Evolutionary conservation across 2,329 filamentous ascomycete species (phyloP).

Genomic region (Botryotinia globosa): DNA sequence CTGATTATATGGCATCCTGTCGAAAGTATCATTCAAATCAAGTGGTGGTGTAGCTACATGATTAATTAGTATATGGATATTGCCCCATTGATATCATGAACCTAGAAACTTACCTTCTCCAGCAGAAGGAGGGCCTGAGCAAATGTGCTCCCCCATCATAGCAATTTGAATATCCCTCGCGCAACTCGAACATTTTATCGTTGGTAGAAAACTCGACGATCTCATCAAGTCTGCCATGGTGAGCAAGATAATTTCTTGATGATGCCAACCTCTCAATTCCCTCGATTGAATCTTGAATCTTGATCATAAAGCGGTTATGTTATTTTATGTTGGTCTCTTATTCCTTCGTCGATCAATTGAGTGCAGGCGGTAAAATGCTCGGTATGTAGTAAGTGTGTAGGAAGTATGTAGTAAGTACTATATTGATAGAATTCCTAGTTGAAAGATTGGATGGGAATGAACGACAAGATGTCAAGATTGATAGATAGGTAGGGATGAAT

Average conservation of each 20-base stretch:
- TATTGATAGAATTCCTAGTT: background rate
- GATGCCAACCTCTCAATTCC: slow-evolving; percentile 2
- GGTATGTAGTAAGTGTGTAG: too few relatives aligned
- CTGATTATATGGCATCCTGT: slow-evolving; percentile 29
- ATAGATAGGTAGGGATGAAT: background rate
- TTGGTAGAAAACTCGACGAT: slow-evolving; percentile 70
- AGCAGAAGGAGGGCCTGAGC: slow-evolving; percentile 47
- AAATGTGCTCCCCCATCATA: slow-evolving; percentile 82
- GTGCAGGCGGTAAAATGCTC: background rate
- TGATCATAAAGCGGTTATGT: slow-evolving; percentile 10
- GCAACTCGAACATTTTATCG: slow-evolving; percentile 85
- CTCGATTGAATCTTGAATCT: slow-evolving; percentile 4
- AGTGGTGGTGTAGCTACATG: slow-evolving; percentile 35
- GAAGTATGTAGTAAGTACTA: too few relatives aligned
- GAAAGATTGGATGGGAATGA: background rate
- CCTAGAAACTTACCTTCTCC: slow-evolving; percentile 44
- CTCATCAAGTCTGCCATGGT: slow-evolving; percentile 37
- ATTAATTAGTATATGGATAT: slow-evolving; percentile 23
- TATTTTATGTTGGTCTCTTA: background rate
- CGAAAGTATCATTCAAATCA: slow-evolving; percentile 31
- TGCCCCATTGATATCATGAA: background rate
- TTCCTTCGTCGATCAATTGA: background rate
- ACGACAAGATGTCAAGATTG: background rate
- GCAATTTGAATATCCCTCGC: slow-evolving; percentile 76
- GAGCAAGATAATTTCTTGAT: background rate